phyloP scores from a whole-genome alignment of 768 basidiomycete species.

The Kwoniella pini region DNA sequence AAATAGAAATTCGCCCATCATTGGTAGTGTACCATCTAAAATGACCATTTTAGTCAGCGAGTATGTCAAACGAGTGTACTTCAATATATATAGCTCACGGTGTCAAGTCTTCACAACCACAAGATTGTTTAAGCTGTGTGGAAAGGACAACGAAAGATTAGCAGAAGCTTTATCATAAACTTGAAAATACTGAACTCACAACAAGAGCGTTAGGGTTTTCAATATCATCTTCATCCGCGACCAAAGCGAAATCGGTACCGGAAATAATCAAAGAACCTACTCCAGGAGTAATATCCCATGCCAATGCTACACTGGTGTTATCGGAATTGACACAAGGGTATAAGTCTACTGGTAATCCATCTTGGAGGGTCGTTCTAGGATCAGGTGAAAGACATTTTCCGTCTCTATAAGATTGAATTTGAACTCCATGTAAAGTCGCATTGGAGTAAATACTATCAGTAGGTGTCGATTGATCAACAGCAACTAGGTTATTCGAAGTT shows the following conservation, averaged over 20 bases:
- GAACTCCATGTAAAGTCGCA: neutral
- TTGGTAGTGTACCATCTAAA: constrained; percentile 2
- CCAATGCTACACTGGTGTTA: neutral
- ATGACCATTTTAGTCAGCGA: no score
- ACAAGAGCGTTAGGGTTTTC: no score
- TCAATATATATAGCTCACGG: neutral
- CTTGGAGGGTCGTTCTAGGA: neutral
- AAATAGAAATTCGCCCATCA: constrained; percentile 4
- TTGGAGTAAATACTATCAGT: neutral
- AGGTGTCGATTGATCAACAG: neutral
- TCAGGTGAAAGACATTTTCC: neutral
- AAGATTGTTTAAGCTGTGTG: constrained; percentile 2
- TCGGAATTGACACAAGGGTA: neutral
- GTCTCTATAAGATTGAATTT: neutral
- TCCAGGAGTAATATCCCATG: constrained; percentile 1
- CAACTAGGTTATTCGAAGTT: neutral
- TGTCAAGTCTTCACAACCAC: neutral
- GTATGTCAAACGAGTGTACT: no score
- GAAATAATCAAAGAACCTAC: neutral
- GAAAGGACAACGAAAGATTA: neutral
- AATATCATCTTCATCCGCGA: neutral
- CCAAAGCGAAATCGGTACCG: constrained; percentile 4
- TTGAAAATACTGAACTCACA: no score
- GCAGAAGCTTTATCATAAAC: neutral
- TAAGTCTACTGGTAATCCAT: neutral